phyloP scores from a whole-genome alignment of 1,284 basidiomycete species.

The Kwoniella shivajii region DNA sequence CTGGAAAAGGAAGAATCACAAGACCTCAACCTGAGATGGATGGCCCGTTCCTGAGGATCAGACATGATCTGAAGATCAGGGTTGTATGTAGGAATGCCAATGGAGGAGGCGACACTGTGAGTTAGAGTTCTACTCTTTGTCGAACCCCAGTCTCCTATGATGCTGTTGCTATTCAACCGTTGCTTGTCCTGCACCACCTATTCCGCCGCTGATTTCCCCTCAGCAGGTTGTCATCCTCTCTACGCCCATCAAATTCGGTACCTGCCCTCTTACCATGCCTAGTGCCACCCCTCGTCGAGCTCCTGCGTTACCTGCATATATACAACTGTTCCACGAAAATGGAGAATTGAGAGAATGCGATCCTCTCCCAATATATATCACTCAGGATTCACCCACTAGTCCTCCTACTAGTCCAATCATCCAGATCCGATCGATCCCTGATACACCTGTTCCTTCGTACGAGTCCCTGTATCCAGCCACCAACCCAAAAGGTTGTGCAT shows the following conservation, averaged over 20 bases:
- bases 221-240: slow-evolving; percentile 38
- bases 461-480: background rate
- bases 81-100: slow-evolving; percentile 32
- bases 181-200: no score
- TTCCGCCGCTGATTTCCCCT: no score
- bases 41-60: slow-evolving; percentile 43
- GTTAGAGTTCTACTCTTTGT: background rate
- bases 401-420: background rate
- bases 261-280: slow-evolving; percentile 28
- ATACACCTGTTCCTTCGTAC: slow-evolving; percentile 8
- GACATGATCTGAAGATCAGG: slow-evolving; percentile 46
- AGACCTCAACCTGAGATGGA: slow-evolving; percentile 35
- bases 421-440: background rate
- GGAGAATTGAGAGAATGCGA: slow-evolving; percentile 47
- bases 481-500: slow-evolving; percentile 3
- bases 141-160: no score
- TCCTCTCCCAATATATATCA: slow-evolving; percentile 44
- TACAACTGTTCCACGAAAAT: slow-evolving; percentile 51
- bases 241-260: slow-evolving; percentile 47
- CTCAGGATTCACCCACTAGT: background rate
- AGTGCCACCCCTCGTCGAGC: background rate
- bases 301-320: slow-evolving; percentile 42
- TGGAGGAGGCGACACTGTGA: slow-evolving; percentile 24
- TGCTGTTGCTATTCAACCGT: no score
- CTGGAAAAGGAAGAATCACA: slow-evolving; percentile 6